Percentiles rank a stretch among this genome's conserved stretches.
Evolutionary conservation across 352 stramenopile species (phyloP).

Genomic region (Phytophthora multivora): DNA sequence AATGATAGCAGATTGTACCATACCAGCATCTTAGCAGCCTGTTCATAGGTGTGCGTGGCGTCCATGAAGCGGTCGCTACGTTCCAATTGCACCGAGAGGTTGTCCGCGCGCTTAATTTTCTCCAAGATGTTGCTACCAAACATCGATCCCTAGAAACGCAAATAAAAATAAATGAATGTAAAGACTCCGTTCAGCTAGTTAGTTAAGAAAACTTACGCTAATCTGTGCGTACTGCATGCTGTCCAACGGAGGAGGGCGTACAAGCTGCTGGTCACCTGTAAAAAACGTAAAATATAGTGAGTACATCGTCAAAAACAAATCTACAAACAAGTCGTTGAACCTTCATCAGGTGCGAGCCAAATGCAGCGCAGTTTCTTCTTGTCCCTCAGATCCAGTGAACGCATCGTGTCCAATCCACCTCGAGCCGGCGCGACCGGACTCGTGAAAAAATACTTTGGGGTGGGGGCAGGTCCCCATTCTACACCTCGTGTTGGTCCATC

Average conservation of each 20-base stretch:
- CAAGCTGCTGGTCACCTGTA: slow-evolving; percentile 61
- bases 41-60: slow-evolving; percentile 73
- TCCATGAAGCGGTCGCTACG: slow-evolving; percentile 66
- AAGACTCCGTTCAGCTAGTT: background rate
- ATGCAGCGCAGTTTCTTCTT: slow-evolving; percentile 74
- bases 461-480: slow-evolving; percentile 9
- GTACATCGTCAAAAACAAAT: background rate
- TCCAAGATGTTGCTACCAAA: slow-evolving; percentile 61
- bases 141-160: slow-evolving; percentile 43
- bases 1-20: background rate
- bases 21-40: slow-evolving; percentile 75
- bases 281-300: background rate
- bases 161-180: background rate
- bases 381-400: slow-evolving; percentile 57
- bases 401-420: slow-evolving; percentile 14
- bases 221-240: slow-evolving; percentile 71
- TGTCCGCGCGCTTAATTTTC: slow-evolving; percentile 67
- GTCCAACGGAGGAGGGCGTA: slow-evolving; percentile 58
- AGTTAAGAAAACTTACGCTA: slow-evolving; percentile 28
- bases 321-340: slow-evolving; percentile 31
- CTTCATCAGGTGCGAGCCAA: slow-evolving; percentile 74
- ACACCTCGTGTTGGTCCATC: slow-evolving; percentile 11
- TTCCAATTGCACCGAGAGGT: slow-evolving; percentile 66
- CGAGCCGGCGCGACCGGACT: slow-evolving; percentile 18
- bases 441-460: slow-evolving; percentile 32